phyloP scores from a whole-genome alignment of 2,329 filamentous ascomycete genomes.

The Lizonia empirigonia region DNA sequence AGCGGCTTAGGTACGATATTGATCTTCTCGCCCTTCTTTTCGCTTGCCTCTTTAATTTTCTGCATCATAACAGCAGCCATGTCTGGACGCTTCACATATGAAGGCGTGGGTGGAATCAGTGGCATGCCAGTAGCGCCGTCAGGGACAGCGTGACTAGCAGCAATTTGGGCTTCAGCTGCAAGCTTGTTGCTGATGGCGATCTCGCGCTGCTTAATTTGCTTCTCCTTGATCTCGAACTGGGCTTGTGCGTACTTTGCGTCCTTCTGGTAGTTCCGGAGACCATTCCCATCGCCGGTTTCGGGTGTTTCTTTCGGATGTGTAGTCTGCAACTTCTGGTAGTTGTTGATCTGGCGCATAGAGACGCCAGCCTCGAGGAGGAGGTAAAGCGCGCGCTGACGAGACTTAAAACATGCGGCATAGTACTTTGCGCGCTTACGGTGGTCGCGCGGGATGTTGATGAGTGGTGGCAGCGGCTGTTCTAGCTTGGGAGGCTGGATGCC shows the following conservation, averaged over 20 bases:
- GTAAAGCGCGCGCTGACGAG: constrained; percentile 38
- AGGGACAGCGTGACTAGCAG: constrained; percentile 9
- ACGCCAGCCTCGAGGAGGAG: constrained; percentile 42
- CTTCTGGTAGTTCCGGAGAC: constrained; percentile 35
- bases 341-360: constrained; percentile 33
- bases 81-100: constrained; percentile 8
- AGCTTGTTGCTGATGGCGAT: constrained; percentile 35
- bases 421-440: constrained; percentile 28
- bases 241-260: constrained; percentile 30
- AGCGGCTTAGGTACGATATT: constrained; percentile 26
- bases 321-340: constrained; percentile 34
- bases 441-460: constrained; percentile 42
- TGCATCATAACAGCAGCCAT: constrained; percentile 15
- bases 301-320: constrained; percentile 31
- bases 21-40: constrained; percentile 15
- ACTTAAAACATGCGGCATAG: constrained; percentile 40
- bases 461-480: constrained; percentile 30
- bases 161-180: constrained; percentile 31
- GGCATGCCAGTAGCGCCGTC: constrained; percentile 25
- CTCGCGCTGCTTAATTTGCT: constrained; percentile 33
- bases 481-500: constrained; percentile 37
- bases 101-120: constrained; percentile 33
- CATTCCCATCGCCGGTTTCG: constrained; percentile 18
- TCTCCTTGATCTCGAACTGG: constrained; percentile 22
- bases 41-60: constrained; percentile 10